phyloP scores from a whole-genome alignment of 345 rosid genomes.

The Litchi chinensis region DNA sequence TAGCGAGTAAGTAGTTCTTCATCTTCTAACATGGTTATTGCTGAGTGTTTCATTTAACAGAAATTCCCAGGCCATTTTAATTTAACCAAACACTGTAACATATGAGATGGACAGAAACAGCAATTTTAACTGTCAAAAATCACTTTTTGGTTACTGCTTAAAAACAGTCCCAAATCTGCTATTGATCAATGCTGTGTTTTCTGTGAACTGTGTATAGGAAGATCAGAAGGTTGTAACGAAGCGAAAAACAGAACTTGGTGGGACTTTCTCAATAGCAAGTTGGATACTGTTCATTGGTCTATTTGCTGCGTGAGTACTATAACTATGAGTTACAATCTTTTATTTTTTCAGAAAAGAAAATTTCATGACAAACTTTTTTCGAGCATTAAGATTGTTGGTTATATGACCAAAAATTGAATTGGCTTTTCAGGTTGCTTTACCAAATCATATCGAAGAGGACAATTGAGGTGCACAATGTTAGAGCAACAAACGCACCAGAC shows the following conservation, averaged over 20 bases:
- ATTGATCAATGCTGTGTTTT: not conserved
- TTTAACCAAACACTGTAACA: not conserved
- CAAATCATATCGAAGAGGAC: conserved; percentile 82
- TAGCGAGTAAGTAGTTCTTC: not conserved
- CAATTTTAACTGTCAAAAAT: not conserved
- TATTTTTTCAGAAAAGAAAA: not conserved
- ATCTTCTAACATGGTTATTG: not conserved
- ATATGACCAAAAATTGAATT: conserved; percentile 30
- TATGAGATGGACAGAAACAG: not conserved
- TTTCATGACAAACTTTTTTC: not conserved
- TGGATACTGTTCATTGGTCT: conserved; percentile 91
- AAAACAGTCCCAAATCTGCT: not conserved
- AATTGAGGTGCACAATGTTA: conserved; percentile 85
- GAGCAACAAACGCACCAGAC: conserved; percentile 79
- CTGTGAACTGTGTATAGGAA: conserved; percentile 48
- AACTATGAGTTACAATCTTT: conserved; percentile 6
- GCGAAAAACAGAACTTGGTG: conserved; percentile 95
- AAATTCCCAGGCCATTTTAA: not conserved
- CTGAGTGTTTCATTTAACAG: not conserved
- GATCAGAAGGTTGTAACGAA: conserved; percentile 78
- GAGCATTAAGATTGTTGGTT: not conserved
- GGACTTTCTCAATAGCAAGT: conserved; percentile 89
- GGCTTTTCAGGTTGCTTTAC: conserved; percentile 83
- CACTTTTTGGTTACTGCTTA: not conserved
- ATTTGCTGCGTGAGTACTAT: conserved; percentile 83